These are phyloP conservation scores for Amanita polypyramis DNA, from an alignment of 768 basidiomycete genomes.

Conservation along the genomic window DNA sequence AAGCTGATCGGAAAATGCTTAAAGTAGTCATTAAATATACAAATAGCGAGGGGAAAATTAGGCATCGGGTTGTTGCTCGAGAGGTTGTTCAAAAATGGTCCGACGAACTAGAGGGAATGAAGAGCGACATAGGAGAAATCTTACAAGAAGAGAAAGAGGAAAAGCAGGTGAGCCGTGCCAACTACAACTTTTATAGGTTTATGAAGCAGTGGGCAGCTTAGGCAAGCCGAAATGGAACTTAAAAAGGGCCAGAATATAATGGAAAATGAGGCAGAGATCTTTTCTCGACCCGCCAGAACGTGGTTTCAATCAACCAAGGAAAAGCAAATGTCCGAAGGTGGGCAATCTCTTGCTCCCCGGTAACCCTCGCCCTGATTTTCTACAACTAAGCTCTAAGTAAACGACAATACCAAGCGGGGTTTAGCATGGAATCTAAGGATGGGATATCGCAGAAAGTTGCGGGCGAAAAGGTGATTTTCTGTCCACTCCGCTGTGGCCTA, in stretches of 20 bases:
- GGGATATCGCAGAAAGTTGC: slow-evolving; percentile 25
- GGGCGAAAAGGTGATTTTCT: slow-evolving; percentile 31
- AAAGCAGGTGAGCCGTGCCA: slow-evolving; percentile 49
- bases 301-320: slow-evolving; percentile 95
- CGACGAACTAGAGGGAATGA: slow-evolving; percentile 57
- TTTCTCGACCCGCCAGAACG: slow-evolving; percentile 87
- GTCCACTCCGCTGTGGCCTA: slow-evolving; percentile 3
- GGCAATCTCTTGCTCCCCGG: not conserved
- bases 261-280: slow-evolving; percentile 88
- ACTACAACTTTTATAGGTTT: not conserved
- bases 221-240: slow-evolving; percentile 92
- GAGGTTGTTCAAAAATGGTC: slow-evolving; percentile 67
- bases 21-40: slow-evolving; percentile 92
- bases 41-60: slow-evolving; percentile 64
- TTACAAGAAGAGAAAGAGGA: slow-evolving; percentile 92
- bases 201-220: slow-evolving; percentile 37
- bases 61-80: slow-evolving; percentile 77
- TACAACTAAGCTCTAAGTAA: slow-evolving; percentile 59
- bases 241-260: slow-evolving; percentile 93
- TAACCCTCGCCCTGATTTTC: not conserved
- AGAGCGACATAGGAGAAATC: slow-evolving; percentile 68
- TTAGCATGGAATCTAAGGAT: slow-evolving; percentile 24
- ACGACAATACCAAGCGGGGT: slow-evolving; percentile 55
- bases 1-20: slow-evolving; percentile 92
- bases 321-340: slow-evolving; percentile 73